Base-by-base conservation (phyloP, 257 asterid genomes). In the Salvia hispanica region DNA sequence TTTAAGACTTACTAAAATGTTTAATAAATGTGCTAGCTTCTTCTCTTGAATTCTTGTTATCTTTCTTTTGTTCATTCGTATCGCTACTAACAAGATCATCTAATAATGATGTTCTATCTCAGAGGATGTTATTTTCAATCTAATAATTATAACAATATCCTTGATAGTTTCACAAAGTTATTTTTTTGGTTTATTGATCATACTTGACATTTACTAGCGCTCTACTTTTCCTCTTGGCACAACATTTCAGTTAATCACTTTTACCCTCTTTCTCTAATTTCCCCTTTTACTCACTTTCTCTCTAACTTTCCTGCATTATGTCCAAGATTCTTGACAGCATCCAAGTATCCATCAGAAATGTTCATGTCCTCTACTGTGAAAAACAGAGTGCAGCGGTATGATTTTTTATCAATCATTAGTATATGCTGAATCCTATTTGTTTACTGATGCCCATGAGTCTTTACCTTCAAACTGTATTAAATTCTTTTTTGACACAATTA, bases 321-420 rank as follows among this genome's bases (percentile, higher is more conserved):
- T 58, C 64, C 62, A 83, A 92, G 98, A 86, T 90, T 84, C 97
- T 93, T 55, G 98, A 93, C 71, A 81, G 91, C 87, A 88, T 93
- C 76, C 98, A 93, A 82, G 86, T 93, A 58, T 86, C 98, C 58
- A 80, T 90, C 78, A 83, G 89, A 79, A 86, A 90, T 75, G 88
- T 93, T 66, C 96, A 90, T 65, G 73, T 90, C 77, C 86, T 85
- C 60, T 93, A 83, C 64, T 76, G 74, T 13, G 96, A 90, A 73
- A 69, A 72, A 60, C 69, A 75, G 69, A 76, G 77, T 52, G 77
- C 66, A 34, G 79, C 75, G 94, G 98, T 92, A 84, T 59, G 81
- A 34, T 65, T 73, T 63, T 65, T 73, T 64, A 67, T 78, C 48
- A 46, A 55, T 14, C 51, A 18, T 54, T 56, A 37, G 18, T 25